These are phyloP conservation scores for Tetradesmus lagerheimii DNA, from an alignment of 139 green algal genomes.

Conservation along the genomic window DNA sequence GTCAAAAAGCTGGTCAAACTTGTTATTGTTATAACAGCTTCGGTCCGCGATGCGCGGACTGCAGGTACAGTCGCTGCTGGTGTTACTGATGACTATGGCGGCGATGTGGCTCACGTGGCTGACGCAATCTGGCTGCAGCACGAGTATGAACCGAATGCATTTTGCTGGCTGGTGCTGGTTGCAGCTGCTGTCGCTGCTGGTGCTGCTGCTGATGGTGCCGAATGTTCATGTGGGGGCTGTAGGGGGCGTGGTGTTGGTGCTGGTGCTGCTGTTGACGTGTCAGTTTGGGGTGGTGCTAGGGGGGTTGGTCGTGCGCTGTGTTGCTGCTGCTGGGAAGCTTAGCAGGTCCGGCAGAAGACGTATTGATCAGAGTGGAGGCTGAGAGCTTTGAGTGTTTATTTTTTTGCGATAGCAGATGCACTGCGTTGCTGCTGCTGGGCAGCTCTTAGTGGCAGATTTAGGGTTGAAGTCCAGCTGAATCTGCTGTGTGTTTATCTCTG, in stretches of 20 bases:
- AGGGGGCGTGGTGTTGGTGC: not conserved
- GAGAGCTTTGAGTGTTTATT: too few species aligned
- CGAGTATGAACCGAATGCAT: conserved; percentile 4
- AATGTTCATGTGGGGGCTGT: not conserved
- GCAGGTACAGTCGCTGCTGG: not conserved
- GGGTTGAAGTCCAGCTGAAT: too few species aligned
- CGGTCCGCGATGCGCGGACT: conserved; percentile 8
- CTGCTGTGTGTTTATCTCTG: too few species aligned
- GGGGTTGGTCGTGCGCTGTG: not conserved
- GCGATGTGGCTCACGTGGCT: not conserved
- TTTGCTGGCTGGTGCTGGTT: not conserved
- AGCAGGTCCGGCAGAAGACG: too few species aligned
- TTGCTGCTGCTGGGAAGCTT: not conserved
- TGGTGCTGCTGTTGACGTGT: not conserved
- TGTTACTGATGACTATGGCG: conserved; percentile 19
- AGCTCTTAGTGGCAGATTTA: too few species aligned
- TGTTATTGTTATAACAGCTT: too few species aligned
- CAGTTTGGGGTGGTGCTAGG: not conserved
- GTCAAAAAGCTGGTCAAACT: too few species aligned
- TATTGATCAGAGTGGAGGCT: too few species aligned
- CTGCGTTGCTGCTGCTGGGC: too few species aligned
- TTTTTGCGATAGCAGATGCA: too few species aligned
- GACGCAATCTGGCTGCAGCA: conserved; percentile 14
- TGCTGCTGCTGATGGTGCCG: conserved; percentile 30
- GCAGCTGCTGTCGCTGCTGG: conserved; percentile 28